Evolutionary conservation across 495 filamentous ascomycete species (phyloP).

Genomic region (Sordaria brevicollis): DNA sequence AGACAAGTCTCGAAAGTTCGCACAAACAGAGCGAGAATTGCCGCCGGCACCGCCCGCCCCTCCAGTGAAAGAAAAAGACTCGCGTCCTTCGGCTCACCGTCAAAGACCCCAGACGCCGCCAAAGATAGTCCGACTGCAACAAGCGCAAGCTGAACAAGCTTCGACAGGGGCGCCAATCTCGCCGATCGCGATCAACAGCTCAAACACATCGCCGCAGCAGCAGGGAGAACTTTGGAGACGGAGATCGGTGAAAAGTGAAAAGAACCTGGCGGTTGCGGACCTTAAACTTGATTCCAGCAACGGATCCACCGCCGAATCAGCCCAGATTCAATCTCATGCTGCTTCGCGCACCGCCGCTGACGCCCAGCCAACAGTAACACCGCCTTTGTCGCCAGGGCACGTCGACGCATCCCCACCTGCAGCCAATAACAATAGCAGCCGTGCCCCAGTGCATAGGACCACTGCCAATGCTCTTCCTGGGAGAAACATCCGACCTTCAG

Average conservation of each 20-base stretch:
- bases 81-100: neutral
- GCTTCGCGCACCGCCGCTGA: neutral
- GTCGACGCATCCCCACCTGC: neutral
- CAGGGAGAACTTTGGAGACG: slow-evolving; percentile 34
- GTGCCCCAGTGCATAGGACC: slow-evolving; percentile 10
- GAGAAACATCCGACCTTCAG: slow-evolving; percentile 21
- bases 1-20: slow-evolving; percentile 1
- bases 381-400: slow-evolving; percentile 1
- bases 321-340: slow-evolving; percentile 4
- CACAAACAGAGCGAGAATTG: slow-evolving; percentile 5
- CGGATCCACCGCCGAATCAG: slow-evolving; percentile 31
- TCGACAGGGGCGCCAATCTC: slow-evolving; percentile 5
- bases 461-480: slow-evolving; percentile 18
- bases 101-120: slow-evolving; percentile 10
- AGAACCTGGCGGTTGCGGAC: slow-evolving; percentile 28
- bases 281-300: slow-evolving; percentile 34
- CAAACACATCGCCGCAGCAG: slow-evolving; percentile 21
- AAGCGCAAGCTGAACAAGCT: slow-evolving; percentile 5
- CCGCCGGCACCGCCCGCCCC: slow-evolving; percentile 27
- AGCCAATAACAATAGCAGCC: neutral
- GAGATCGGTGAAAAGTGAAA: slow-evolving; percentile 33
- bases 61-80: slow-evolving; percentile 20
- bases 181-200: slow-evolving; percentile 4
- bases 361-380: slow-evolving; percentile 5
- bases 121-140: neutral